These are phyloP conservation scores for Inga oerstediana DNA, from an alignment of 306 rosid species.

Conservation along the genomic window DNA sequence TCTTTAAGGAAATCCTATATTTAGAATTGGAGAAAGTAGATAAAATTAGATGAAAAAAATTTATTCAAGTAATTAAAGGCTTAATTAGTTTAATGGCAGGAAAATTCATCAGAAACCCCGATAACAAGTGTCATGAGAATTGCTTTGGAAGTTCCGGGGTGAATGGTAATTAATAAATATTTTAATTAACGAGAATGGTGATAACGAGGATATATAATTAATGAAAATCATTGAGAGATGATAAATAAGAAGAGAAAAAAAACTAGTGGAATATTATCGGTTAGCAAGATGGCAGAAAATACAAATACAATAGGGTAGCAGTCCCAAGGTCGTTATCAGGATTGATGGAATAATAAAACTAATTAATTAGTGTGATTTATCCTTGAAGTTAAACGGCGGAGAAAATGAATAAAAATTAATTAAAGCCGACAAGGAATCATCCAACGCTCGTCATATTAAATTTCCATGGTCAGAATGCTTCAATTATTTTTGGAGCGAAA, in stretches of 20 bases:
- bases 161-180: no score
- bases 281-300: not conserved
- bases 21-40: not conserved
- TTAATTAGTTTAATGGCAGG: not conserved
- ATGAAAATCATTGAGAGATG: constrained; percentile 20
- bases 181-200: not conserved
- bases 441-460: no score
- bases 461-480: no score
- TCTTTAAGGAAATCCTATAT: no score
- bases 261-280: not conserved
- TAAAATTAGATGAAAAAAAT: not conserved
- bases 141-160: constrained; percentile 32
- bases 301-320: constrained; percentile 5
- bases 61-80: not conserved
- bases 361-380: constrained; percentile 27
- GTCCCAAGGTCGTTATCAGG: constrained; percentile 37
- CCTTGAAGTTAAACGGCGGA: no score
- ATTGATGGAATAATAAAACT: constrained; percentile 31
- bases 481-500: no score
- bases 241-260: no score
- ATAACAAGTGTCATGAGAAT: not conserved
- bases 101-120: not conserved
- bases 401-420: no score
- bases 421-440: no score
- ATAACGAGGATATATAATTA: not conserved